Base-by-base conservation (phyloP, 2,329 filamentous ascomycete genomes). In the Neocatenulostroma microsporum region DNA sequence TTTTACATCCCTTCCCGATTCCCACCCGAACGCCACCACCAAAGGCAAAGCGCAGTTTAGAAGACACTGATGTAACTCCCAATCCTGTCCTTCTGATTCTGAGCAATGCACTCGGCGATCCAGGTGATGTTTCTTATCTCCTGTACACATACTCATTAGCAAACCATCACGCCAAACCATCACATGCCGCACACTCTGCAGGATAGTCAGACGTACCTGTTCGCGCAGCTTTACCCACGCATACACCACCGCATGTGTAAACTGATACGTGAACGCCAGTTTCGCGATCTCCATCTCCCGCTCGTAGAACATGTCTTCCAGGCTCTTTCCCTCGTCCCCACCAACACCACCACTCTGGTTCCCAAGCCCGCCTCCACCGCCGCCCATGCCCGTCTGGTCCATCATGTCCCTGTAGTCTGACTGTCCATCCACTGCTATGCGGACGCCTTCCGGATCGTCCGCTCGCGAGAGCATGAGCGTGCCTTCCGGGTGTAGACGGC, bases 251-350 rank as follows among this genome's bases (percentile, higher is more conserved):
- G 85, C 84, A 53, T 85, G 87, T 11, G 87, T 94, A 62, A 98
- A 98, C 62, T 98, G 91, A 50, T 86, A 77, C 4, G 91, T 98
- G 59, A 98, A 98, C 7, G 88, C 86, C 42, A 82, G 68, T 73
- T 98, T 98, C 38, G 84, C 89, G 46, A 96, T 82, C 62, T 98
- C 88, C 91, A 96, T 96, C 68, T 98, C 91, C 68, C 94, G 96
- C 63, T 95, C 86, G 62, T 98, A 98, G 67, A 98, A 98, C 69
- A 98, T 73, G 58, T 98, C 91, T 61, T 98, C 91, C 53, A 98
- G 64, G 54, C 88, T 95, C 68, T 84, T 87, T 32, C 84, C 82
- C 50, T 94, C 87, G 12, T 77, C 72, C 8, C 76, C 71, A 18
- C 81, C 79, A n/a, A 76, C 71, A 23, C 86, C 86, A 42, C 84